Base-by-base conservation (phyloP, 2,329 filamentous ascomycete genomes). In the Cryphonectria parasitica region DNA sequence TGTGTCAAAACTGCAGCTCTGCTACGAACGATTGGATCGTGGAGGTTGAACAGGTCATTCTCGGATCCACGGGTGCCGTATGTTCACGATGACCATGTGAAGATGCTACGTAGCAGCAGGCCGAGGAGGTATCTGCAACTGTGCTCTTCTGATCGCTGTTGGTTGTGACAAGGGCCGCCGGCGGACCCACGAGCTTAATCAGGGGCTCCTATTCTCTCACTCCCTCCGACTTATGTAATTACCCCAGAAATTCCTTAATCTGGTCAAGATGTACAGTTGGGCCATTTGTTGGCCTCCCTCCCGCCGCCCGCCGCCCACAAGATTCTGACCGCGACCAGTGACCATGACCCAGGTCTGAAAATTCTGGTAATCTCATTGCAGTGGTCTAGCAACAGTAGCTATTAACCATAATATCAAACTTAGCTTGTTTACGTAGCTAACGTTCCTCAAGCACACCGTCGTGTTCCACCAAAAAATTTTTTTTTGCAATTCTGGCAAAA, bases 1-100 rank as follows among this genome's bases (percentile, higher is more conserved):
- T 34, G 58, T 61, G 58, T 61, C 58, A 39, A 61, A 31, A 39
- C 34, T 39, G 58, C 58, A 61, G 58, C 58, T 61, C 19, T 39
- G 17, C 19, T 34, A 19, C 39, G 31, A 17, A n/a, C 15, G 58
- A 61, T 61, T 61, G 58, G 58, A n/a, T 22, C 22, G 25, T 31
- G 28, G 39, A 19, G 6, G 58, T n/a, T 36, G 58, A 19, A 5
- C 34, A 39, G 58, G 25, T 1, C 54, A 58, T 34, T 19, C 54
- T 31, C 25, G 25, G 17, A 19, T n/a, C 31, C 31, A 61, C 13
- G 22, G 7, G 11, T 36, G 31, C 58, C 31, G 58, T n/a, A 22
- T 13, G 34, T 61, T 61, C 58, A 61, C 34, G 7, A n/a, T n/a
- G 58, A 11, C 31, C 10, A 61, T 39, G 58, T 25, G 58, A 39